Evolutionary conservation across 768 basidiomycete species (phyloP).

Genomic region (Mycena floridula): DNA sequence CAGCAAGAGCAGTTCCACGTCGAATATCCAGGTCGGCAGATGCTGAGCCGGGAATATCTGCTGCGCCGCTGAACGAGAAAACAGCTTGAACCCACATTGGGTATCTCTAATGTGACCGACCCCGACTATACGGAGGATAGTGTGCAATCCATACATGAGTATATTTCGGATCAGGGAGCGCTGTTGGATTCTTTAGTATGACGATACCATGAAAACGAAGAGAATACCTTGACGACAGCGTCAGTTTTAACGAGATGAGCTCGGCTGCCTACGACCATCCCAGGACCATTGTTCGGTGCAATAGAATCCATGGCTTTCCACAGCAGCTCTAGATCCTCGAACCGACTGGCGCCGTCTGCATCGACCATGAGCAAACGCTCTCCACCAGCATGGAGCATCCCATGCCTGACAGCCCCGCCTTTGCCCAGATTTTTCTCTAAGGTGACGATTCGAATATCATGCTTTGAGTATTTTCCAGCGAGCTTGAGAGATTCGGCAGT

Average conservation of each 20-base stretch:
- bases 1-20: conserved; percentile 86
- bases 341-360: conserved; percentile 89
- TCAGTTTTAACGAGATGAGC: conserved; percentile 91
- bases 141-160: conserved; percentile 92
- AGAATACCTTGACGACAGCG: conserved; percentile 83
- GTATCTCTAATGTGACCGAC: conserved; percentile 91
- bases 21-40: conserved; percentile 92
- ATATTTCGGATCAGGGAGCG: conserved; percentile 85
- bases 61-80: conserved; percentile 75
- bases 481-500: conserved; percentile 56
- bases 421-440: conserved; percentile 84
- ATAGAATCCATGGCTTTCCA: conserved; percentile 70
- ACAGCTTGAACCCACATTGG: conserved; percentile 97
- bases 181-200: too few species aligned
- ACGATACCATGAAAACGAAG: too few species aligned
- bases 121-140: conserved; percentile 82
- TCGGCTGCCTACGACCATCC: conserved; percentile 80
- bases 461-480: conserved; percentile 45
- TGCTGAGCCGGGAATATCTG: conserved; percentile 85
- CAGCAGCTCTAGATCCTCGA: conserved; percentile 76
- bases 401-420: conserved; percentile 89
- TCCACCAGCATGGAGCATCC: conserved; percentile 80
- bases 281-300: conserved; percentile 39
- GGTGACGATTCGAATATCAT: conserved; percentile 71
- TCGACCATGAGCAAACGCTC: conserved; percentile 83